A percentile compares a stretch with the other conserved stretches of the same genome.
Conservation (phyloP, 129 eudicot genomes). For the Heracleum sosnowskyi region DNA sequence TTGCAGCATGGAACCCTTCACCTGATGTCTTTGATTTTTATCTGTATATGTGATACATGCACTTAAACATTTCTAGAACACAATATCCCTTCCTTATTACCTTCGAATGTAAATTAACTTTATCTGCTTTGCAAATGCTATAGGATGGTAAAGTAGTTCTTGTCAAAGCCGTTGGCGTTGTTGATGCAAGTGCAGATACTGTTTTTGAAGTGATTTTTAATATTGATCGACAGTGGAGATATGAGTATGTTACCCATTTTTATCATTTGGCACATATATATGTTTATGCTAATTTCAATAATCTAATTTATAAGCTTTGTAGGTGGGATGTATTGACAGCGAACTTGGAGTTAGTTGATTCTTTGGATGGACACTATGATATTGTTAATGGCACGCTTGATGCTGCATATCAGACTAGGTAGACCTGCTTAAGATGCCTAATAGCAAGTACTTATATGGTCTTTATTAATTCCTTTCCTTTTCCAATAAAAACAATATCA, state of each 20-base stretch:
- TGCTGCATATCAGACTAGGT: slow-evolving; percentile 59
- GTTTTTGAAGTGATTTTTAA: slow-evolving; percentile 81
- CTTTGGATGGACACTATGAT: slow-evolving; percentile 69
- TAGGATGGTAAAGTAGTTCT: slow-evolving; percentile 66
- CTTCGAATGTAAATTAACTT: neutral
- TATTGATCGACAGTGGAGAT: slow-evolving; percentile 67
- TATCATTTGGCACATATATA: neutral
- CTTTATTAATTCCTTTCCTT: neutral
- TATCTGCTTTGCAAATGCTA: slow-evolving; percentile 14
- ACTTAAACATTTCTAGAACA: neutral
- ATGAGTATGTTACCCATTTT: slow-evolving; percentile 51
- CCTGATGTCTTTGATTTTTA: neutral
- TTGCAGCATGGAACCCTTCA: neutral
- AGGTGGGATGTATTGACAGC: slow-evolving; percentile 90
- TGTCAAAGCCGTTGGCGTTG: slow-evolving; percentile 91
- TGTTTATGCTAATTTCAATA: neutral
- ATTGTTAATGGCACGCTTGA: slow-evolving; percentile 82
- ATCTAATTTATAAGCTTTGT: slow-evolving; percentile 22
- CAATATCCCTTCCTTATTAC: neutral
- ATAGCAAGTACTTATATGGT: neutral
- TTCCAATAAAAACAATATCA: neutral
- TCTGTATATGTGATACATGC: neutral
- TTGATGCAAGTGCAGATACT: slow-evolving; percentile 76
- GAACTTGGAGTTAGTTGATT: slow-evolving; percentile 74
- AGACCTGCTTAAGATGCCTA: slow-evolving; percentile 7